Conservation (phyloP, 1,284 basidiomycete species). For the Stygiomarasmius scandens region DNA sequence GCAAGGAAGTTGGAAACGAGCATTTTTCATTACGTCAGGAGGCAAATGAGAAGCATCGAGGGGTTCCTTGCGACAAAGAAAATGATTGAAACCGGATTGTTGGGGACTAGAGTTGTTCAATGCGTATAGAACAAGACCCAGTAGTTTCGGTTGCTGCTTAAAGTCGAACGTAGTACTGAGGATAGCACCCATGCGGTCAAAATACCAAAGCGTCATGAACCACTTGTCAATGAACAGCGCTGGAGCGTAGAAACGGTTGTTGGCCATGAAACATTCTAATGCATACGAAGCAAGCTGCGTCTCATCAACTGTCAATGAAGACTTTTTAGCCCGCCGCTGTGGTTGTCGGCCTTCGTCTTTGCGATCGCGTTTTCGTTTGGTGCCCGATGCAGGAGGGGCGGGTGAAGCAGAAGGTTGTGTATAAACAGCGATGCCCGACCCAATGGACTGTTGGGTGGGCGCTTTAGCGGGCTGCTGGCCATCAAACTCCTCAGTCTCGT, state of each 20-base stretch:
- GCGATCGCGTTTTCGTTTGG: too few relatives aligned
- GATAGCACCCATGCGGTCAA: constrained; percentile 24
- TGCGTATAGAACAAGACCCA: constrained; percentile 24
- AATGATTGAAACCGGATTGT: constrained; percentile 24
- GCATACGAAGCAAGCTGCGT: constrained; percentile 17
- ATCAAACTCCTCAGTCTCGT: too few relatives aligned
- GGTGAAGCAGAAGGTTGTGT: too few relatives aligned
- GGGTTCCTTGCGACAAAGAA: constrained; percentile 7
- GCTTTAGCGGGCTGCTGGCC: too few relatives aligned
- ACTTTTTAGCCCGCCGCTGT: too few relatives aligned
- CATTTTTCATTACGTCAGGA: not conserved
- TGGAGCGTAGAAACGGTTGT: constrained; percentile 19
- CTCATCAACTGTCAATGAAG: not conserved
- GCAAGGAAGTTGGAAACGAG: not conserved
- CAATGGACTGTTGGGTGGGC: too few relatives aligned
- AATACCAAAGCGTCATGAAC: constrained; percentile 25
- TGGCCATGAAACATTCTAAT: constrained; percentile 14
- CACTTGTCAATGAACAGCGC: constrained; percentile 22
- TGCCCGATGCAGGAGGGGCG: too few relatives aligned
- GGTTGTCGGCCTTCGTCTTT: too few relatives aligned
- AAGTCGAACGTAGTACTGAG: constrained; percentile 22
- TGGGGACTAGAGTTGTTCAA: constrained; percentile 13
- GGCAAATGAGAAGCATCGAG: not conserved
- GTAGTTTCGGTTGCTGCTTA: constrained; percentile 11
- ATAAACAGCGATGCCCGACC: too few relatives aligned